Evolutionary conservation across 192 early-diverging fungal species (phyloP).

Genomic region (Spizellomyces punctatus): DNA sequence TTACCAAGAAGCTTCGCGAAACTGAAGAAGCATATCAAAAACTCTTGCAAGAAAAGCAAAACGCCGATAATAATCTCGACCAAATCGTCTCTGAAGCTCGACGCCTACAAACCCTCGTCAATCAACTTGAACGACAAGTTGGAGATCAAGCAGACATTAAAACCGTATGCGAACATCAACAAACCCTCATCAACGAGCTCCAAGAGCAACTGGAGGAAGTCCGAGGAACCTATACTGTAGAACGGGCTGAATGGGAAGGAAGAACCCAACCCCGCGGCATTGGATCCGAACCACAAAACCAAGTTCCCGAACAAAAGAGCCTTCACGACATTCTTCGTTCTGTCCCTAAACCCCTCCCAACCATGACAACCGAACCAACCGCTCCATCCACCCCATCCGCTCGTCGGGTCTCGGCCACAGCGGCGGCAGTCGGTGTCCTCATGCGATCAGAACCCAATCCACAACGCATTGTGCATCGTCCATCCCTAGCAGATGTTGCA

Average conservation of each 20-base stretch:
- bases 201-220: constrained; percentile 27
- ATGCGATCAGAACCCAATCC: not conserved
- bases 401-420: not conserved
- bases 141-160: not conserved
- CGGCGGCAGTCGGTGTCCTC: not conserved
- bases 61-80: constrained; percentile 5
- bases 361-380: too few relatives aligned
- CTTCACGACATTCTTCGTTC: not conserved
- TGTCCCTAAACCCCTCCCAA: too few relatives aligned
- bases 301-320: not conserved
- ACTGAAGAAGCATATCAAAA: constrained; percentile 13
- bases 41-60: constrained; percentile 4
- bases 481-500: not conserved
- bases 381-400: not conserved
- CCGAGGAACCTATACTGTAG: not conserved
- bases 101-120: not conserved
- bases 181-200: constrained; percentile 17
- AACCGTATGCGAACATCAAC: constrained; percentile 7
- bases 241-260: constrained; percentile 4
- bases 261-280: not conserved
- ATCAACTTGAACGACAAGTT: not conserved
- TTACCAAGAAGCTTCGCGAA: constrained; percentile 1
- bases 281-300: too few relatives aligned
- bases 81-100: not conserved
- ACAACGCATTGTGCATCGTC: not conserved